A percentile compares a stretch with the other conserved stretches of the same genome.
These are phyloP conservation scores for Aspergillus alliaceus DNA, from an alignment of 2,329 filamentous ascomycete genomes.

Conservation along the genomic window DNA sequence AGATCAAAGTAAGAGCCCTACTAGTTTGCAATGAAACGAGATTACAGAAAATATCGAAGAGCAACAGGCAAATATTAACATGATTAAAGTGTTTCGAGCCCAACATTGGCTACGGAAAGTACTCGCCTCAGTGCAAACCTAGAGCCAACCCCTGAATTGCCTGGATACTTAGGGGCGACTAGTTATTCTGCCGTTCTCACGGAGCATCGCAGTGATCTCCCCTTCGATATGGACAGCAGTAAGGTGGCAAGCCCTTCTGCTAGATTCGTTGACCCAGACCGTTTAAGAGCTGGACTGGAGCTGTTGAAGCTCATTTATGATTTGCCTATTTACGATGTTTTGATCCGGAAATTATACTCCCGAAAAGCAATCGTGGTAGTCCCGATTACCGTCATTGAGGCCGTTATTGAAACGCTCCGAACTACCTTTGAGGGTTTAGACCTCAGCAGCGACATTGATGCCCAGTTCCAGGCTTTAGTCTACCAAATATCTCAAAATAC, in stretches of 20 bases:
- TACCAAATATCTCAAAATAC: constrained; percentile 33
- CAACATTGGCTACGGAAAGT: constrained; percentile 17
- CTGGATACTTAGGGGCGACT: constrained; percentile 37
- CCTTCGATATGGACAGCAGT: constrained; percentile 29
- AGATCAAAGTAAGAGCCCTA: constrained; percentile 23
- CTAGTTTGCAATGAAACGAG: background rate
- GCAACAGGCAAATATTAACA: background rate
- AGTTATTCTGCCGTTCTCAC: constrained; percentile 36
- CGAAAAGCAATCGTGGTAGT: constrained; percentile 23
- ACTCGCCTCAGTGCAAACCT: constrained; percentile 20
- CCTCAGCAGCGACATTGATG: constrained; percentile 19
- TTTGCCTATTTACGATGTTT: constrained; percentile 21
- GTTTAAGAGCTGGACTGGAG: constrained; percentile 31
- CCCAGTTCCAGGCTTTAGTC: constrained; percentile 27
- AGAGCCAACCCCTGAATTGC: constrained; percentile 26
- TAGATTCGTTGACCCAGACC: constrained; percentile 24
- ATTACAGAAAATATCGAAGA: background rate
- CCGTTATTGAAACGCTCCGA: constrained; percentile 27
- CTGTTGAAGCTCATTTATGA: constrained; percentile 30
- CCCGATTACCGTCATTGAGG: constrained; percentile 25
- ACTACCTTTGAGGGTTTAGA: constrained; percentile 27
- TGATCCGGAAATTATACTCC: constrained; percentile 29
- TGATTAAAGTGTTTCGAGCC: constrained; percentile 22
- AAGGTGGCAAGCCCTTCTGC: constrained; percentile 15
- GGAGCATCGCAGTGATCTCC: constrained; percentile 35